Conservation (phyloP, 106 monocot species). For the Dendrobium huoshanense region DNA sequence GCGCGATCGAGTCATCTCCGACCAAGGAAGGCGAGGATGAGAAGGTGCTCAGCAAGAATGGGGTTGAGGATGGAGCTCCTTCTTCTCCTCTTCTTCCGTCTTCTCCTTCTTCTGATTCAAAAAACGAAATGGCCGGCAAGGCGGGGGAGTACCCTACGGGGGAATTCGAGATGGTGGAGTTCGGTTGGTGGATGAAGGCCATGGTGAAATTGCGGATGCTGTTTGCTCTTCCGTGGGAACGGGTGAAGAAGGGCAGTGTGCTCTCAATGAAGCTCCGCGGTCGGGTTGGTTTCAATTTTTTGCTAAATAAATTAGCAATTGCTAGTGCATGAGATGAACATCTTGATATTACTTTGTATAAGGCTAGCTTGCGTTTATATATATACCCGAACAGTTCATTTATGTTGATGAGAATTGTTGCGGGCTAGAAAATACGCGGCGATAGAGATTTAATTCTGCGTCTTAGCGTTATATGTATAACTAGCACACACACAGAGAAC, state of each 20-base stretch:
- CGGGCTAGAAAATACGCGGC: too few species aligned
- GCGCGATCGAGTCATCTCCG: conserved; percentile 25
- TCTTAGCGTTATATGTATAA: too few species aligned
- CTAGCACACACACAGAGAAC: too few species aligned
- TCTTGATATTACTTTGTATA: too few species aligned
- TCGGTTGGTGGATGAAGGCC: conserved; percentile 51
- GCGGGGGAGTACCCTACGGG: conserved; percentile 45
- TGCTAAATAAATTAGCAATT: background rate
- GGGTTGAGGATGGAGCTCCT: conserved; percentile 17
- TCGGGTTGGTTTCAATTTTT: conserved; percentile 29
- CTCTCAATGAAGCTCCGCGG: conserved; percentile 81
- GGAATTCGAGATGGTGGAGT: conserved; percentile 71
- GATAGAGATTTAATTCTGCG: too few species aligned
- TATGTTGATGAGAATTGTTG: too few species aligned
- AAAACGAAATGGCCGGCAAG: background rate
- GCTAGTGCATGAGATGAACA: too few species aligned
- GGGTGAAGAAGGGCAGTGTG: conserved; percentile 88
- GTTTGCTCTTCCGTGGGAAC: conserved; percentile 81
- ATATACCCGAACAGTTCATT: too few species aligned
- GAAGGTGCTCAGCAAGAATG: conserved; percentile 8
- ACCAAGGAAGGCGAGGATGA: conserved; percentile 16
- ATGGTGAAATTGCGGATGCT: conserved; percentile 72
- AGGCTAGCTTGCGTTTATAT: too few species aligned
- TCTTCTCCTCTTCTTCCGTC: conserved; percentile 1
- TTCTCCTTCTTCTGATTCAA: conserved; percentile 8